Evolutionary conservation across 2,329 filamentous ascomycete genomes (phyloP), one percentile per base, ranked within the genome.

Genomic region (Aspergillus intermedius): DNA sequence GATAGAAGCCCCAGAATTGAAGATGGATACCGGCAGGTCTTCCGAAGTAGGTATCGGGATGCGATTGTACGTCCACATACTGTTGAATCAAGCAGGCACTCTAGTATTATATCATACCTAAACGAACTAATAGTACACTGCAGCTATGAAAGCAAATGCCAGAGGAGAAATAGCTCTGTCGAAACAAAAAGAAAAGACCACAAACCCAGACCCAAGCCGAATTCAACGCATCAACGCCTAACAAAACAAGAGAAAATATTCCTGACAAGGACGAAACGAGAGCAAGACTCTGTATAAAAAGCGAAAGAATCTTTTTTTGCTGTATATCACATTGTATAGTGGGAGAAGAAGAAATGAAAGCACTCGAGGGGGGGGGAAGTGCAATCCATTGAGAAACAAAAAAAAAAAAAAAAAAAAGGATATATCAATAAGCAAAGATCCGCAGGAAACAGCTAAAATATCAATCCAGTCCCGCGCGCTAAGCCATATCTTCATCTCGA

Each of bases 401-500:
- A 46, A 32, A 54, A 52, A 48, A 47, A 53, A 46, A 32, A 54
- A 52, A 48, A 48, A 54, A 49, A 57, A 54, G 28, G 45, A 50
- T 47, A 40, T 37, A 44, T 42, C 41, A 50, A 53, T 50, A 49
- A 55, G 52, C 57, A 57, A 53, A 50, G 53, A 49, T 40, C 17
- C 37, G 37, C 37, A 40, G 37, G 37, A 40, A 40, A 40, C 10
- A 40, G 9, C 37, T 22, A 52, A 58, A 49, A 60, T 51, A 49
- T 57, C 56, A 61, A 55, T 56, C 54, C 56, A 54, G 50, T 55
- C 57, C 58, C 57, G 56, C 61, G 62, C 64, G 62, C 64, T 61
- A 57, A 58, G 62, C 63, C 64, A 63, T 69, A 62, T 66, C 61
- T 67, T 68, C 65, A 66, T 69, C 54, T 62, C 61, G 55, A 60